Percentiles rank a stretch among this genome's conserved stretches.
Evolutionary conservation across 2,329 filamentous ascomycete species (phyloP).

Genomic region (Penicillium capsulatum): DNA sequence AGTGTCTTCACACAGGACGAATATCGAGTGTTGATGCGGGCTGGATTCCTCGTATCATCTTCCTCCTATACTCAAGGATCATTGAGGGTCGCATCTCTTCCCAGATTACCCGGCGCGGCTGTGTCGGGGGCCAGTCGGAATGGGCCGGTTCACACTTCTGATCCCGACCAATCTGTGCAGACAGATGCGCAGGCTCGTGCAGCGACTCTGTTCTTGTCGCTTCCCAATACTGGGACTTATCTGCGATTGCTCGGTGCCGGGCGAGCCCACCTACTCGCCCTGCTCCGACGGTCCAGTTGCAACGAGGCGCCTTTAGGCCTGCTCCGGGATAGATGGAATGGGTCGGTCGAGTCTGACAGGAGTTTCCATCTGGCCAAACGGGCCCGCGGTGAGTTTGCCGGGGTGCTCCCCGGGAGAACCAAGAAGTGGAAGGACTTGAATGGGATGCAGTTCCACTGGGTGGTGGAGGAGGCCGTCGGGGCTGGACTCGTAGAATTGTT

Average conservation of each 20-base stretch:
- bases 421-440: slow-evolving; percentile 61
- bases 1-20: slow-evolving; percentile 46
- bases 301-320: slow-evolving; percentile 53
- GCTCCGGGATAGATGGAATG: slow-evolving; percentile 60
- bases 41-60: slow-evolving; percentile 54
- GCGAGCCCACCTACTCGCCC: slow-evolving; percentile 51
- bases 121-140: slow-evolving; percentile 27
- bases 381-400: slow-evolving; percentile 53
- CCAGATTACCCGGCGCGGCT: slow-evolving; percentile 25
- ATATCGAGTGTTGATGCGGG: slow-evolving; percentile 46
- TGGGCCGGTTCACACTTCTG: slow-evolving; percentile 10
- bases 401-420: slow-evolving; percentile 54
- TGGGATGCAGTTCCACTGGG: slow-evolving; percentile 58
- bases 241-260: slow-evolving; percentile 54
- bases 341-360: slow-evolving; percentile 50
- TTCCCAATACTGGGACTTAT: slow-evolving; percentile 59
- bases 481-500: slow-evolving; percentile 60
- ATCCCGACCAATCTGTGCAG: slow-evolving; percentile 16
- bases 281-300: slow-evolving; percentile 51
- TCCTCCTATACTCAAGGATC: slow-evolving; percentile 40
- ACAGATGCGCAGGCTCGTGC: slow-evolving; percentile 23
- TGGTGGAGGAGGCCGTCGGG: slow-evolving; percentile 58
- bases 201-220: slow-evolving; percentile 48
- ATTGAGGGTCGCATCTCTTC: slow-evolving; percentile 42
- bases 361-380: slow-evolving; percentile 49